Evolutionary conservation across 768 basidiomycete genomes (phyloP), one percentile per base, ranked within the genome.

Genomic region (Infundibulicybe gibba): DNA sequence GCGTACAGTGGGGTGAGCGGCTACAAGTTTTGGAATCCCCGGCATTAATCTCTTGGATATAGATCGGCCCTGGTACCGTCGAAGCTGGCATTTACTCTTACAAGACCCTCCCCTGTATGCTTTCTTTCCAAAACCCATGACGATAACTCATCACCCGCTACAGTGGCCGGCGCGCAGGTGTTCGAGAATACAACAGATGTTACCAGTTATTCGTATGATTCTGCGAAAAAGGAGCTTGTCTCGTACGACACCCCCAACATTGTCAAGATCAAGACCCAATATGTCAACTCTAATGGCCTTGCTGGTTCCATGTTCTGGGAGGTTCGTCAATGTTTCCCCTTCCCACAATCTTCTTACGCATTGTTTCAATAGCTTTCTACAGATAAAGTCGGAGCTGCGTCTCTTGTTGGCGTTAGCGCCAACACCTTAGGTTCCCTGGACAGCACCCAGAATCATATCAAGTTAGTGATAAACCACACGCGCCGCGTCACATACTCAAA

Each of bases 241-340:
- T 83, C 81, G 3, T 90, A 90, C 62, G 90, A 93, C 58, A 81
- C 79, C 0, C 87, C 86, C 14, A 68, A 79, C 52, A 81, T 90
- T 54, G 80, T 77, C 44, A 71, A 63, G 44, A 54, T 75, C 54
- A 93, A 93, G 64, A 78, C 81, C 2, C 72, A 82, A 44, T 91
- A 91, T 56, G 76, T 87, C 49, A 67, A 69, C 35, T 60, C 71
- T 3, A 75, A 81, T 12, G 74, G 76, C 5, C 70, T 92, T 54
- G 85, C 69, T 9, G 85, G 84, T 2, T 77, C 80, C 43, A 85
- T 87, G 85, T 86, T 81, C 66, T 87, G 86, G 85, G 83, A 84
- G 58, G 68, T 68, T 46, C 69, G 72, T 33, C 34, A 32, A 59
- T 57, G 31, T 40, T 37, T 37, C 17, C 21, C 32, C 17, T 1